Percentiles rank a stretch among this genome's conserved stretches.
These are phyloP conservation scores for Trypanosoma avium DNA, from an alignment of 208 protist species.

Conservation along the genomic window DNA sequence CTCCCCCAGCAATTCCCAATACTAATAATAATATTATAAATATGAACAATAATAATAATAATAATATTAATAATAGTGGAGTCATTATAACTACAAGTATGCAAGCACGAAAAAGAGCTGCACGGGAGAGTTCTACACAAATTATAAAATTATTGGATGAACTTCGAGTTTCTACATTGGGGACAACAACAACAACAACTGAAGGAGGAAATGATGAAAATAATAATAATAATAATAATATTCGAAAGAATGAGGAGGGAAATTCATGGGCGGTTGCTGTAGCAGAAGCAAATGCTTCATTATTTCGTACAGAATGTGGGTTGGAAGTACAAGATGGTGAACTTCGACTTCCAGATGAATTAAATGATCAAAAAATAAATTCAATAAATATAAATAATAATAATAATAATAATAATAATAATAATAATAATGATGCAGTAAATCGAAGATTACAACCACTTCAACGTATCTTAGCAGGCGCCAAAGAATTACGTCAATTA, in stretches of 20 bases:
- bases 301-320: constrained; percentile 24
- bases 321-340: constrained; percentile 11
- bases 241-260: neutral
- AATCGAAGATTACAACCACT: constrained; percentile 20
- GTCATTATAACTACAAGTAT: neutral
- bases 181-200: too few species aligned
- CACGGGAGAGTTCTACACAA: constrained; percentile 9
- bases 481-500: constrained; percentile 8
- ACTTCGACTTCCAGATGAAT: neutral
- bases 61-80: too few species aligned
- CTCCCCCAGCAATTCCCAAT: too few species aligned
- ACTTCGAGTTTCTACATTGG: neutral
- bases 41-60: too few species aligned
- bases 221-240: neutral
- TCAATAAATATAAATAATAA: too few species aligned
- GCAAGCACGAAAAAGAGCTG: neutral
- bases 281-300: constrained; percentile 2
- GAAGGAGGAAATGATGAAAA: too few species aligned
- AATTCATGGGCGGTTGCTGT: neutral
- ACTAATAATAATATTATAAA: too few species aligned
- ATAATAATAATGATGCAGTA: neutral
- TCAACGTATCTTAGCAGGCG: constrained; percentile 13
- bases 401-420: too few species aligned
- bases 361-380: too few species aligned
- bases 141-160: constrained; percentile 25